Conservation (phyloP, 2,329 filamentous ascomycete genomes). For the Bipolaris victoriae region DNA sequence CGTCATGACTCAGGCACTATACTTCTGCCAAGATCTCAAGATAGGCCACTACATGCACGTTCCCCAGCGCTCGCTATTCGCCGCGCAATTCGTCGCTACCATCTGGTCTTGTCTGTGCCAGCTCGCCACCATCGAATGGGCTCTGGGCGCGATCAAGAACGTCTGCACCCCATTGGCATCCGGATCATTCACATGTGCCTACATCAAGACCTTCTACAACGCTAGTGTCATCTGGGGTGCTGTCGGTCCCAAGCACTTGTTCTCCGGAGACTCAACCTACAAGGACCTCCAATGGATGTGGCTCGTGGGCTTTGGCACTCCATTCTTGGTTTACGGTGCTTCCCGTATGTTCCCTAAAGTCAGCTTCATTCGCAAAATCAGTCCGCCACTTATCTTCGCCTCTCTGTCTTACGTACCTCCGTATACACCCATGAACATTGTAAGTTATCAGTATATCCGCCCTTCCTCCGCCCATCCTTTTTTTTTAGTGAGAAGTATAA, state of each 20-base stretch:
- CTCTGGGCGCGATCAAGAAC: neutral
- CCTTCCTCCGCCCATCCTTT: no score
- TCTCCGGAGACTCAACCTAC: neutral
- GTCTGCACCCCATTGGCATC: neutral
- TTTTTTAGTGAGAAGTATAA: neutral
- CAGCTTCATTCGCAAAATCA: neutral
- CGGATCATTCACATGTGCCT: neutral
- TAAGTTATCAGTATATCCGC: neutral
- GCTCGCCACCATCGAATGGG: neutral
- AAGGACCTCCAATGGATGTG: neutral
- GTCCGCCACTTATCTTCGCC: neutral
- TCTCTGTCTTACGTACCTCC: neutral
- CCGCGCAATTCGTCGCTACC: neutral
- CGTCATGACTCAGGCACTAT: neutral
- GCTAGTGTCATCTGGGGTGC: neutral
- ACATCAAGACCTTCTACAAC: constrained; percentile 1
- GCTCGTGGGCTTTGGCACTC: neutral
- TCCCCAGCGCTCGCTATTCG: neutral
- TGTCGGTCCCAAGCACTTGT: neutral
- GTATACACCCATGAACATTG: neutral
- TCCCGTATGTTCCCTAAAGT: neutral
- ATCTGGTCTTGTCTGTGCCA: neutral
- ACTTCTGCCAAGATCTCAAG: constrained; percentile 1
- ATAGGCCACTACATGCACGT: neutral
- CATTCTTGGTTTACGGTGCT: neutral